Percentiles rank a stretch among this genome's conserved stretches.
phyloP scores from a whole-genome alignment of 2,329 filamentous ascomycete species.

The Thelonectria discophora region DNA sequence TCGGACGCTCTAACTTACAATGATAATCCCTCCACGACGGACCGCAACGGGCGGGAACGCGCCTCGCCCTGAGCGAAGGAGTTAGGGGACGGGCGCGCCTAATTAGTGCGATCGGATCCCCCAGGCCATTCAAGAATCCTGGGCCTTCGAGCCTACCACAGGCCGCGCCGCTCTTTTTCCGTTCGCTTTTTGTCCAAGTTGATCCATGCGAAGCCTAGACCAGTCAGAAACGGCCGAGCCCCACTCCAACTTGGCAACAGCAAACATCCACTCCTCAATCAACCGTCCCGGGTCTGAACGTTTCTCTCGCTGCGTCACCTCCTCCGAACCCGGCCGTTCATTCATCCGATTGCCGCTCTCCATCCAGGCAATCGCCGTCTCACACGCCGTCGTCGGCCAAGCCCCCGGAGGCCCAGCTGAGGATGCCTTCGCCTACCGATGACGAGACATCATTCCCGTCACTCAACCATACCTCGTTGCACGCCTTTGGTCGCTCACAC shows the following conservation, averaged over 20 bases:
- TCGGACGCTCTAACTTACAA: neutral
- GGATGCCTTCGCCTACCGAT: slow-evolving; percentile 51
- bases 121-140: neutral
- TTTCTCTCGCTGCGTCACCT: slow-evolving; percentile 12
- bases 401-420: slow-evolving; percentile 6
- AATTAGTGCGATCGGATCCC: slow-evolving; percentile 15
- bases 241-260: slow-evolving; percentile 9
- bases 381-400: slow-evolving; percentile 1
- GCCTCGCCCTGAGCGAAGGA: slow-evolving; percentile 14
- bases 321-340: slow-evolving; percentile 12
- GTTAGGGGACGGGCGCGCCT: neutral
- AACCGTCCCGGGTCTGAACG: slow-evolving; percentile 13
- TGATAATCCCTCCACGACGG: neutral
- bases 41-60: slow-evolving; percentile 12
- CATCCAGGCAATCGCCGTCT: neutral
- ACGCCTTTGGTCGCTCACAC: slow-evolving; percentile 66
- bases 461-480: slow-evolving; percentile 43
- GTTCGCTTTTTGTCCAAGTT: neutral
- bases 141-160: neutral
- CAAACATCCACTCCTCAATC: slow-evolving; percentile 16
- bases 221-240: slow-evolving; percentile 14
- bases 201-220: neutral
- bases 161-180: neutral
- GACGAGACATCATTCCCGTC: slow-evolving; percentile 50
- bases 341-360: neutral